phyloP scores from a whole-genome alignment of 1,284 basidiomycete genomes.

The Ceratobasidium sp. region DNA sequence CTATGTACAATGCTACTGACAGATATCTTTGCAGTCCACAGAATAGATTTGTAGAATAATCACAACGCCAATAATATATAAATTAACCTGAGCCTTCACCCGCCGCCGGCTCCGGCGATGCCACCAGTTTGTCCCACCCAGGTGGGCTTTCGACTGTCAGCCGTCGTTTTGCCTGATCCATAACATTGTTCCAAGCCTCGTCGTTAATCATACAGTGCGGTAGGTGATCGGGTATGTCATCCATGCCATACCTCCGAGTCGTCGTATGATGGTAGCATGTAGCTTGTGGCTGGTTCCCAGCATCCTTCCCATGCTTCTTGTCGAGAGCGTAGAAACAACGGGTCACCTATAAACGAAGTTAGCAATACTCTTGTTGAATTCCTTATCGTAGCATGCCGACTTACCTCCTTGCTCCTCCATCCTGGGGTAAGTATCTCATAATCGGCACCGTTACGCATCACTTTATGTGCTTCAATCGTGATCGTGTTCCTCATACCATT shows the following conservation, averaged over 20 bases:
- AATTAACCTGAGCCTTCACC: no score
- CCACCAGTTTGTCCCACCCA: background rate
- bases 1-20: background rate
- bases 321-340: background rate
- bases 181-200: background rate
- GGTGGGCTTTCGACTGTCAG: background rate
- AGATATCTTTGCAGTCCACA: background rate
- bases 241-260: background rate
- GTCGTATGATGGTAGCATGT: background rate
- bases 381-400: background rate
- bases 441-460: background rate
- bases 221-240: conserved; percentile 7
- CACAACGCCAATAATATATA: no score
- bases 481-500: background rate
- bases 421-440: conserved; percentile 20
- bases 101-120: no score
- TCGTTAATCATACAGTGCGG: background rate
- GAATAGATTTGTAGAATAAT: no score
- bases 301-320: background rate
- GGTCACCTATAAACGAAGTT: background rate
- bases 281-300: background rate
- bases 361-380: background rate
- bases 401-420: conserved; percentile 11
- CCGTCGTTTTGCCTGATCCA: background rate
- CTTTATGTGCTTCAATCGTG: background rate